Evolutionary conservation across 1,284 basidiomycete species (phyloP).

Genomic region (Cystobasidium sp.): DNA sequence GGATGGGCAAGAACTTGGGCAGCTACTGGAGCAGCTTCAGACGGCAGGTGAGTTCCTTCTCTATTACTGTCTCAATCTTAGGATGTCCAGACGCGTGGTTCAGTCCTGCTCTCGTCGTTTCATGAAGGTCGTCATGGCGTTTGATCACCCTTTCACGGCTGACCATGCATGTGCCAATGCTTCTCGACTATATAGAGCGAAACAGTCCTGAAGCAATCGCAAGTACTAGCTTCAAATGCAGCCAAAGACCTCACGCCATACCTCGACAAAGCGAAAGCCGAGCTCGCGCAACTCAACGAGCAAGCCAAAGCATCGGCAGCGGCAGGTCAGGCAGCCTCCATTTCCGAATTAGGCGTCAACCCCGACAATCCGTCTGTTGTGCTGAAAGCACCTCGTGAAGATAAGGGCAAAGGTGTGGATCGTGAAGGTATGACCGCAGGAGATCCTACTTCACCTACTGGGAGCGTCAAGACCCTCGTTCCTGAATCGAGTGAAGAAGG

Average conservation of each 20-base stretch:
- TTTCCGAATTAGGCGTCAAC: conserved; percentile 46
- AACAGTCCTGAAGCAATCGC: conserved; percentile 42
- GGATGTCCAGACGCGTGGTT: background rate
- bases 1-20: conserved; percentile 49
- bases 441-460: conserved; percentile 10
- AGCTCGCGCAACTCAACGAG: conserved; percentile 42
- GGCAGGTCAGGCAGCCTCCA: conserved; percentile 42
- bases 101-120: background rate
- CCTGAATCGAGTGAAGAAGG: conserved; percentile 20
- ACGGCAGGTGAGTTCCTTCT: conserved; percentile 49
- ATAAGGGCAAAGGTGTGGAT: conserved; percentile 48
- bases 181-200: conserved; percentile 33
- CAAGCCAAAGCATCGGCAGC: conserved; percentile 41
- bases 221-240: conserved; percentile 47
- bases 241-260: conserved; percentile 51
- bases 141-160: background rate
- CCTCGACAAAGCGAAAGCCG: conserved; percentile 41
- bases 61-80: background rate
- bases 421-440: background rate
- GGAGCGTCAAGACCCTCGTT: conserved; percentile 7
- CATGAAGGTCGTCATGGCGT: background rate
- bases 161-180: background rate
- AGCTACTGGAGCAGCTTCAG: conserved; percentile 52
- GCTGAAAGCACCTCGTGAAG: conserved; percentile 36
- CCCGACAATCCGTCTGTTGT: conserved; percentile 49